Evolutionary conservation across 129 eudicot genomes (phyloP).

Genomic region (Saposhnikovia divaricata): DNA sequence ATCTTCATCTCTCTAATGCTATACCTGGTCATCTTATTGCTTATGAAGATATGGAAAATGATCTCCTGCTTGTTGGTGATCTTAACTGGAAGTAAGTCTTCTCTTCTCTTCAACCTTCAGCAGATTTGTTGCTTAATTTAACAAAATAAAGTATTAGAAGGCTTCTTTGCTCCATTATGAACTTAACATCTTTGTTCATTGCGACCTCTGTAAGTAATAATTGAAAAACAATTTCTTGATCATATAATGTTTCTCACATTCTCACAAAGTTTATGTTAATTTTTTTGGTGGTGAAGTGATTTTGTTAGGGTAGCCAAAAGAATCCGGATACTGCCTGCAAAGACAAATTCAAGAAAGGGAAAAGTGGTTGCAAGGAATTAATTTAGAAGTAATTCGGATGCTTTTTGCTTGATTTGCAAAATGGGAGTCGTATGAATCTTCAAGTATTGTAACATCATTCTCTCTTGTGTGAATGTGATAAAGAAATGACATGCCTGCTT

Average conservation of each 20-base stretch:
- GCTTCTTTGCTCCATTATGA: too few species aligned
- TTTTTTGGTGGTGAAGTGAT: conserved; percentile 37
- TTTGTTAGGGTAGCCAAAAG: conserved; percentile 85
- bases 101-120: not conserved
- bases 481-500: not conserved
- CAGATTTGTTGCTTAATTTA: not conserved
- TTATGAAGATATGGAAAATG: conserved; percentile 90
- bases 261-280: not conserved
- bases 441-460: not conserved
- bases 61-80: conserved; percentile 94
- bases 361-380: conserved; percentile 6
- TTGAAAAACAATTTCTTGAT: not conserved
- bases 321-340: conserved; percentile 68
- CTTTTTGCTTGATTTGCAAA: not conserved
- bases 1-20: conserved; percentile 67
- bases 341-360: conserved; percentile 53
- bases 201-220: not conserved
- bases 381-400: not conserved
- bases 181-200: too few species aligned
- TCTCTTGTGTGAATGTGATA: not conserved
- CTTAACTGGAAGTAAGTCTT: conserved; percentile 76
- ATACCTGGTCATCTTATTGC: conserved; percentile 85
- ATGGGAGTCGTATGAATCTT: not conserved
- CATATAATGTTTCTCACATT: not conserved
- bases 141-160: too few species aligned